A percentile compares a stretch with the other conserved stretches of the same genome.
phyloP scores from a whole-genome alignment of 2,329 filamentous ascomycete genomes.

The Onygenales sp. region DNA sequence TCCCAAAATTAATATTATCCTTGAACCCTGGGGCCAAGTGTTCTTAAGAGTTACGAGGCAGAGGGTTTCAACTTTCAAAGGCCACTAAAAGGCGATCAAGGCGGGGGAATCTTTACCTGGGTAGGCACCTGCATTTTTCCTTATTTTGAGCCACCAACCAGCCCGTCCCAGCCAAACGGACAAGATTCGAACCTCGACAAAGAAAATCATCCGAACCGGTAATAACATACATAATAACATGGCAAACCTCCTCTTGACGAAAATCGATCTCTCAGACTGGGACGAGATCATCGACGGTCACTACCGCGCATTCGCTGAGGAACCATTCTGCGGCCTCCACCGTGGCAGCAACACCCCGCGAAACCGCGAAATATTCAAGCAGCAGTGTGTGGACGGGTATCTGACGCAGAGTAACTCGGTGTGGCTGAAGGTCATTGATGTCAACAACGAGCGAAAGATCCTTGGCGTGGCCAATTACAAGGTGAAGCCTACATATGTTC shows the following conservation, averaged over 20 bases:
- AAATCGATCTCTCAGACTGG: constrained; percentile 9
- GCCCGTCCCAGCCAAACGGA: no score
- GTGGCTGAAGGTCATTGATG: constrained; percentile 10
- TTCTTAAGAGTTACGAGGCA: no score
- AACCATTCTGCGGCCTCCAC: constrained; percentile 6
- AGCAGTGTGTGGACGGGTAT: not conserved
- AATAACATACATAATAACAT: not conserved
- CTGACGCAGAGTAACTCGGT: constrained; percentile 1
- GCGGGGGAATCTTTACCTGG: no score
- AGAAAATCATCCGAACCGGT: not conserved
- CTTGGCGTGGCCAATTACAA: constrained; percentile 8
- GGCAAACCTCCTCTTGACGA: constrained; percentile 4
- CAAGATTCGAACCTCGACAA: not conserved
- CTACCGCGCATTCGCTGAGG: constrained; percentile 7
- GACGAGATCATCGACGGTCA: constrained; percentile 7
- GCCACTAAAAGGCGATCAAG: no score
- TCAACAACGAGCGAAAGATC: constrained; percentile 2
- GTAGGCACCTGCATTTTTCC: no score
- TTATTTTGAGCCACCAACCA: no score
- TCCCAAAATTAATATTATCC: no score
- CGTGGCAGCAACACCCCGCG: constrained; percentile 4
- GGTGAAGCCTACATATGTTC: constrained; percentile 5
- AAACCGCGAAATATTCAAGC: constrained; percentile 7
- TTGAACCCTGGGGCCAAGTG: no score
- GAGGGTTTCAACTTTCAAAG: no score